These are phyloP conservation scores for Penicillium chermesinum DNA, from an alignment of 495 filamentous ascomycete genomes.

Conservation along the genomic window DNA sequence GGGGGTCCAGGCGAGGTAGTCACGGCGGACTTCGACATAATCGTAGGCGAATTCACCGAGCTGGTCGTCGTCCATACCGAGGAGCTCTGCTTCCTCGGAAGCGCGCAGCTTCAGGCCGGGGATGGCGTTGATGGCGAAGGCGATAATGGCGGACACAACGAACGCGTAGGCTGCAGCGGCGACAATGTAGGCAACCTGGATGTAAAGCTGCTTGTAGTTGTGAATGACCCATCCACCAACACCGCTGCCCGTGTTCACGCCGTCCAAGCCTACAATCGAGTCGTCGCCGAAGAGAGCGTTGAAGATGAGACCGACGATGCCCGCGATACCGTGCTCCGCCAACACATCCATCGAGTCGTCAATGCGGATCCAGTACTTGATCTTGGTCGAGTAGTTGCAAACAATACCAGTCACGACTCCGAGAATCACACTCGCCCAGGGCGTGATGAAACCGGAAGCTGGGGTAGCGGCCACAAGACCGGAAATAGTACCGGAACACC, in stretches of 20 bases:
- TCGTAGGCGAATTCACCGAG: conserved; percentile 99
- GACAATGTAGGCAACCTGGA: conserved; percentile 85
- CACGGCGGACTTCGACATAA: conserved; percentile 95
- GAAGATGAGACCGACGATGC: conserved; percentile 87
- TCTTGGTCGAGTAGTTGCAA: conserved; percentile 93
- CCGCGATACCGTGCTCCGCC: conserved; percentile 93
- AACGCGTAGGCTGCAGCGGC: conserved; percentile 74
- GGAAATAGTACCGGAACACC: conserved; percentile 92
- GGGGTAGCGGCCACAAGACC: conserved; percentile 90
- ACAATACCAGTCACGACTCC: conserved; percentile 80
- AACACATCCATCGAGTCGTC: conserved; percentile 98
- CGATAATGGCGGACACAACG: conserved; percentile 76
- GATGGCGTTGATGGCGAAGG: conserved; percentile 76
- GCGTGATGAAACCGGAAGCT: conserved; percentile 79
- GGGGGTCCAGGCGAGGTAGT: conserved; percentile 97
- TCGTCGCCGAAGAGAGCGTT: conserved; percentile 85
- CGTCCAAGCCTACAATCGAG: conserved; percentile 90
- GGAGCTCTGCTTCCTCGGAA: conserved; percentile 90
- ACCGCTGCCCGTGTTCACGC: conserved; percentile 72
- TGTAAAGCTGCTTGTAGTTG: conserved; percentile 84
- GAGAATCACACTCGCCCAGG: conserved; percentile 82
- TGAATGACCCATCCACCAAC: conserved; percentile 81
- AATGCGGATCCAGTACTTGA: conserved; percentile 93
- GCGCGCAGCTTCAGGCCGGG: conserved; percentile 91
- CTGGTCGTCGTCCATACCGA: conserved; percentile 99